Conservation (phyloP, 2,329 filamentous ascomycete species). For the Fusarium irregulare region DNA sequence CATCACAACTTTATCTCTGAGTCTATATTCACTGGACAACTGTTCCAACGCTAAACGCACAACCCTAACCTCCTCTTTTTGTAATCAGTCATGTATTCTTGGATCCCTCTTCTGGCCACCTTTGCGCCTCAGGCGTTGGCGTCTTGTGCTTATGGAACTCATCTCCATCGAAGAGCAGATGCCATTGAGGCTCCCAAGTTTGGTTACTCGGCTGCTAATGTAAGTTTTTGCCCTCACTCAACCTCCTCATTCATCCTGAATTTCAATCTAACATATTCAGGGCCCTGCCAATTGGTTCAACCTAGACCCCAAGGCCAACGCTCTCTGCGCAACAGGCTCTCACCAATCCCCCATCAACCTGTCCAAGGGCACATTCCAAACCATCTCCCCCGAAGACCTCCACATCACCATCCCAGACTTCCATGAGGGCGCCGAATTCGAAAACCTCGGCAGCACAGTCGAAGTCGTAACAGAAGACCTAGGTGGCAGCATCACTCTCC, state of each 20-base stretch:
- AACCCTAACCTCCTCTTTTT: background rate
- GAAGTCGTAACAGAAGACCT: conserved; percentile 57
- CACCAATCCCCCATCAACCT: conserved; percentile 69
- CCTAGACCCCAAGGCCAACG: conserved; percentile 55
- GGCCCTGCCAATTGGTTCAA: conserved; percentile 66
- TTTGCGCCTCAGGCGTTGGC: conserved; percentile 43
- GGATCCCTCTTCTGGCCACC: conserved; percentile 29
- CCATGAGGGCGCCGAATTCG: conserved; percentile 55
- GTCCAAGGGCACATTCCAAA: conserved; percentile 45
- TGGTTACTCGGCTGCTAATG: conserved; percentile 52
- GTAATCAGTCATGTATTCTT: conserved; percentile 18
- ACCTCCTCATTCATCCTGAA: too few species aligned
- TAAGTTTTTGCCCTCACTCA: too few species aligned
- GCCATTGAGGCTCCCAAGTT: conserved; percentile 52
- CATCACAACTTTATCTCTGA: background rate
- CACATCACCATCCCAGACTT: conserved; percentile 52
- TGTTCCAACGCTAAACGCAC: background rate
- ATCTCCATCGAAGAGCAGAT: conserved; percentile 49
- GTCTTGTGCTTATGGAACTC: conserved; percentile 56
- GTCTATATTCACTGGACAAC: background rate
- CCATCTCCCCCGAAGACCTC: conserved; percentile 48
- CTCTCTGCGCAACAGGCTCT: conserved; percentile 59
- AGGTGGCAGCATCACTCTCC: conserved; percentile 58
- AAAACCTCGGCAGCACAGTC: conserved; percentile 65
- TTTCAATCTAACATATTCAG: conserved; percentile 24